A percentile compares a stretch with the other conserved stretches of the same genome.
Evolutionary conservation across 73 alveolate species (phyloP).

Genomic region (Paramecium pentaurelia): DNA sequence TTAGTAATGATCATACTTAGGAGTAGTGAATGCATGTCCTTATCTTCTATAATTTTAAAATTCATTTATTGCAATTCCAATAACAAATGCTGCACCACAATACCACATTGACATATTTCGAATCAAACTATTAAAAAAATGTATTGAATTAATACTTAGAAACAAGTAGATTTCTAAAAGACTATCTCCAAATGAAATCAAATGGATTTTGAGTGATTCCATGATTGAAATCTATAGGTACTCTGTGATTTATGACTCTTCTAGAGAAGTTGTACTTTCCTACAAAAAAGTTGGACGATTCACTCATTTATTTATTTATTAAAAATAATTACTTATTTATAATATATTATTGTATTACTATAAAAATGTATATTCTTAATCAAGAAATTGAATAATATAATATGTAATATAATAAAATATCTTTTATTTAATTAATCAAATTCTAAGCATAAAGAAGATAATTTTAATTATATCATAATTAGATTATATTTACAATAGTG

Average conservation of each 20-base stretch:
- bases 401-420: not conserved
- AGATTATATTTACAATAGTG: no score
- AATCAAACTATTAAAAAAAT: not conserved
- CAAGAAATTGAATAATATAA: not conserved
- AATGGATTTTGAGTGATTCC: constrained; percentile 19
- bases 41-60: not conserved
- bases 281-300: constrained; percentile 37
- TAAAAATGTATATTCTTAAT: not conserved
- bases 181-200: not conserved
- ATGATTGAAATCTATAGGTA: constrained; percentile 45
- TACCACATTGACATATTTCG: constrained; percentile 35
- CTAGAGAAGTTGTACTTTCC: constrained; percentile 61
- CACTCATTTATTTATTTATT: not conserved
- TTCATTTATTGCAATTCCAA: not conserved
- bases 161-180: not conserved
- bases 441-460: not conserved
- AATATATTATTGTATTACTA: not conserved
- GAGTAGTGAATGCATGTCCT: not conserved
- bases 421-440: no score
- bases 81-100: constrained; percentile 29
- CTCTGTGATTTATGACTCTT: constrained; percentile 60
- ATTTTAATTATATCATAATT: no score
- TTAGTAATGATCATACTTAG: not conserved
- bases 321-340: not conserved
- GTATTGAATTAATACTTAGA: not conserved